Base-by-base conservation (phyloP, 73 alveolate species). In the Paramecium biaurelia region DNA sequence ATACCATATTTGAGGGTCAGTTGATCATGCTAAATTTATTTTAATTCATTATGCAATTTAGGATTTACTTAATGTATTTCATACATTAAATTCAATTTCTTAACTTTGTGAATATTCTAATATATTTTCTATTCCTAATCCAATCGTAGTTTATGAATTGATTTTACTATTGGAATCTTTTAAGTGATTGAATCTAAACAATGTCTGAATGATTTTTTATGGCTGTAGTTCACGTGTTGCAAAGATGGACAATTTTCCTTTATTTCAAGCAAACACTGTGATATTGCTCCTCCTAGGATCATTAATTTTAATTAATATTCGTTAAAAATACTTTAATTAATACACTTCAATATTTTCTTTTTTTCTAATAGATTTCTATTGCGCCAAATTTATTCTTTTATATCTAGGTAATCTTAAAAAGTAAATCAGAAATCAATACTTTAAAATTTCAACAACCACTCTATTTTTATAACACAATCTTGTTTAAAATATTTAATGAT, bases 61-160 rank as follows among this genome's bases (percentile, higher is more conserved):
- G 86, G 86, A 72, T 72, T 72, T 8, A 72, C 86, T 21, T 72
- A 4, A 20, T 42, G 32, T 35, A 72, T 72, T 72, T 72, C 86
- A 35, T 72, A 14, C 86, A 72, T 35, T 37, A 72, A 38, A 72
- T 72, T 72, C 35, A 34, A 72, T 35, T 32, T 72, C 68, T 53
- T 53, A 18, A 53, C 32, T 18, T 53, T 53, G 9, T 72, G 63
- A 10, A 72, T 34, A 72, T 38, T 72, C 56, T 72, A 20, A 23
- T 37, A 72, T 34, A 72, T 72, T 37, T 38, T 72, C n/a, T 72
- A 37, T 72, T 72, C 86, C 58, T 72, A 37, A 35, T 72, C 84
- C 28, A 30, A 63, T 9, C 84, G 84, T 15, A 63, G 41, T 63
- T 63, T 26, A 18, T 63, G 84, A 3, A 63, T 63, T 30, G 41